These are phyloP conservation scores for Lasiodiplodia sp. DNA, from an alignment of 2,329 filamentous ascomycete genomes.

Conservation along the genomic window DNA sequence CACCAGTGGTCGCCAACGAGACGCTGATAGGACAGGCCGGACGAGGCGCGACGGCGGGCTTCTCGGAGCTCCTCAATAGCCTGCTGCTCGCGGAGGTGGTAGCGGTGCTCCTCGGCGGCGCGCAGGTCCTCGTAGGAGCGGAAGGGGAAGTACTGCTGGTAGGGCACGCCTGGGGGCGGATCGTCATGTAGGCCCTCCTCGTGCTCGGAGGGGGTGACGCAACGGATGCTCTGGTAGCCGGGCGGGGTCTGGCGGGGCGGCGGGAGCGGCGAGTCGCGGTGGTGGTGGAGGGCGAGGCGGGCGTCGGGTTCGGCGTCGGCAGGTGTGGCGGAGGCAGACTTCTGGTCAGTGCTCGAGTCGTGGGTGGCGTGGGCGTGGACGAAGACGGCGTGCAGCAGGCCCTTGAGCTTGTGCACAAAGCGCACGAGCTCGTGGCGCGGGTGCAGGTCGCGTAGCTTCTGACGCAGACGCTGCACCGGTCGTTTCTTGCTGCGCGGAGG, in stretches of 20 bases:
- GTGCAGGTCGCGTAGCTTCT: slow-evolving; percentile 29
- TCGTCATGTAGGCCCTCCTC: slow-evolving; percentile 30
- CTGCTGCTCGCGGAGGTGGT: slow-evolving; percentile 18
- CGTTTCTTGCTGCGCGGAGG: slow-evolving; percentile 9
- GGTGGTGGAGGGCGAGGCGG: slow-evolving; percentile 13
- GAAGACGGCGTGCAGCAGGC: slow-evolving; percentile 27
- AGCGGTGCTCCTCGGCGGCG: slow-evolving; percentile 23
- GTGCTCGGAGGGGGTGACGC: slow-evolving; percentile 27
- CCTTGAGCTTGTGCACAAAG: slow-evolving; percentile 29
- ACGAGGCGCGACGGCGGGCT: slow-evolving; percentile 28
- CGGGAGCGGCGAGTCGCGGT: slow-evolving; percentile 9
- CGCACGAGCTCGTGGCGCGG: slow-evolving; percentile 25
- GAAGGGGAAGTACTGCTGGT: slow-evolving; percentile 30
- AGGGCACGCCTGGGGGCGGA: slow-evolving; percentile 28
- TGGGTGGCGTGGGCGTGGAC: slow-evolving; percentile 12
- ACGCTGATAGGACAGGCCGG: slow-evolving; percentile 17
- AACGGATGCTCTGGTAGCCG: slow-evolving; percentile 31
- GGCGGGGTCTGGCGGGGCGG: slow-evolving; percentile 27
- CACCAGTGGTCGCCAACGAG: slow-evolving; percentile 12
- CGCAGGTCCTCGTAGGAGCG: slow-evolving; percentile 31
- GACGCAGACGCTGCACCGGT: slow-evolving; percentile 29
- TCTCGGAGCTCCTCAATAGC: slow-evolving; percentile 28
- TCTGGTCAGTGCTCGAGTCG: slow-evolving; percentile 24
- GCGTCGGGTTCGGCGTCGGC: slow-evolving; percentile 2
- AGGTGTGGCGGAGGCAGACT: slow-evolving; percentile 15